Evolutionary conservation across 2,329 filamentous ascomycete species (phyloP).

Genomic region (Pyricularia sp.): DNA sequence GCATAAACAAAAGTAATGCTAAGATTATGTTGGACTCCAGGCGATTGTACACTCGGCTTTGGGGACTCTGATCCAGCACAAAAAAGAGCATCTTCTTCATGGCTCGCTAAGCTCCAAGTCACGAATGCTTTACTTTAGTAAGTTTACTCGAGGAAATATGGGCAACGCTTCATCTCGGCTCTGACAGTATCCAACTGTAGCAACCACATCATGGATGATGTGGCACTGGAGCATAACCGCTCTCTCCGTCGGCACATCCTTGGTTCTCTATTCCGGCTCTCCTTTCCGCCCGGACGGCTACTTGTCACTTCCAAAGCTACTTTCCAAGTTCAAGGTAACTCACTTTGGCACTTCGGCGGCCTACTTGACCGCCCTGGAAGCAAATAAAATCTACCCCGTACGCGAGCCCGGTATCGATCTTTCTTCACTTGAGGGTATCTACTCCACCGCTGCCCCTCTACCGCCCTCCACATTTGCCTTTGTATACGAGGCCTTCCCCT

Average conservation of each 20-base stretch:
- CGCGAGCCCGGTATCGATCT: constrained; percentile 46
- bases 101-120: constrained; percentile 67
- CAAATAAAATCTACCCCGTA: constrained; percentile 56
- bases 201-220: constrained; percentile 73
- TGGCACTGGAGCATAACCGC: constrained; percentile 95
- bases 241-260: constrained; percentile 70
- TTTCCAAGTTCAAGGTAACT: constrained; percentile 73
- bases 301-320: constrained; percentile 72
- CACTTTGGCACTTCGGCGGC: constrained; percentile 95
- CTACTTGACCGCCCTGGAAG: constrained; percentile 84
- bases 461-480: constrained; percentile 90
- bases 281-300: constrained; percentile 76
- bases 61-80: constrained; percentile 89
- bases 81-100: constrained; percentile 89
- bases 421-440: constrained; percentile 67
- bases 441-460: constrained; percentile 86
- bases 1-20: background rate
- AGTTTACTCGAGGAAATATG: background rate
- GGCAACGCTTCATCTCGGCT: background rate
- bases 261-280: constrained; percentile 87
- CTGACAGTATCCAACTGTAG: background rate
- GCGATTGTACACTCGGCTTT: constrained; percentile 89
- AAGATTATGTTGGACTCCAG: background rate
- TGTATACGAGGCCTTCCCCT: constrained; percentile 75
- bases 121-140: constrained; percentile 76